Evolutionary conservation across 345 rosid genomes (phyloP).

Genomic region (rapeseed (Brassica napus)): DNA sequence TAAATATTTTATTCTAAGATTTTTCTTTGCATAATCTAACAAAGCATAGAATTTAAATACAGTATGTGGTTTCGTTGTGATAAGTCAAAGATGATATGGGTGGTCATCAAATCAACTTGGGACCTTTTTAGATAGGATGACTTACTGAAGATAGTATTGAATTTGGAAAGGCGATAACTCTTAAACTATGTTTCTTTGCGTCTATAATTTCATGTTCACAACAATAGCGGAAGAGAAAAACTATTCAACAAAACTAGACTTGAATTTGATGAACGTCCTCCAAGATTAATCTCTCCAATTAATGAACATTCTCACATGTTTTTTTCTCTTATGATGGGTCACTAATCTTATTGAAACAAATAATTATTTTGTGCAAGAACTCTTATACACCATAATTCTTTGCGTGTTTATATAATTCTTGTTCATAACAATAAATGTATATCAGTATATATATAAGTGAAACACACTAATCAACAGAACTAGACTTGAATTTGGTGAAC

Average conservation of each 20-base stretch:
- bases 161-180: neutral
- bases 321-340: neutral
- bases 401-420: conserved; percentile 11
- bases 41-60: neutral
- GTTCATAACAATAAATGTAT: neutral
- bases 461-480: neutral
- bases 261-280: conserved; percentile 26
- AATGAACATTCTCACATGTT: conserved; percentile 48
- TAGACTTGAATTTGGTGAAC: conserved; percentile 32
- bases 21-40: neutral
- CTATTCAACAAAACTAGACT: conserved; percentile 13
- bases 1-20: neutral
- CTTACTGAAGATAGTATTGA: neutral
- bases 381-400: neutral
- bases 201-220: conserved; percentile 6
- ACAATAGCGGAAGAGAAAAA: neutral
- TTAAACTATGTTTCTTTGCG: neutral
- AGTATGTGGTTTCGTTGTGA: neutral
- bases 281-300: conserved; percentile 1
- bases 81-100: neutral
- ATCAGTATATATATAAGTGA: neutral
- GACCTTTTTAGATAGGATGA: neutral
- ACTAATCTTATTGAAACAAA: neutral
- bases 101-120: neutral
- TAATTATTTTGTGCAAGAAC: neutral